Percentiles rank a stretch among this genome's conserved stretches.
Evolutionary conservation across 2,329 filamentous ascomycete genomes (phyloP).

Genomic region (Knufia fluminis): DNA sequence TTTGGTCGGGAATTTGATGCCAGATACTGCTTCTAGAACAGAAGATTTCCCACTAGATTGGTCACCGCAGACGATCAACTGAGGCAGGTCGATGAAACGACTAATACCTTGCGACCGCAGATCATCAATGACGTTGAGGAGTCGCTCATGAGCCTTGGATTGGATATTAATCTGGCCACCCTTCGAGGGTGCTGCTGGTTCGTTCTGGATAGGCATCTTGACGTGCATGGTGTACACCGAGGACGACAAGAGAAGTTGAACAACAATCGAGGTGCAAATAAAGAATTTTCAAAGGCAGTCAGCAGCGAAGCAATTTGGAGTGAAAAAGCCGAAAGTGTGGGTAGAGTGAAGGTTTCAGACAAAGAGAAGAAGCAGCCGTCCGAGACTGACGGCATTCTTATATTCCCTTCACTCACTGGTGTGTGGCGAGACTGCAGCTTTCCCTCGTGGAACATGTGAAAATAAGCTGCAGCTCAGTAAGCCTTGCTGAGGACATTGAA

Average conservation of each 20-base stretch:
- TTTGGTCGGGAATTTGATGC: constrained; percentile 23
- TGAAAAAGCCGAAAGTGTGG: background rate
- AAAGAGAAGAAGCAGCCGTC: background rate
- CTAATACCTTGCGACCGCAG: constrained; percentile 43
- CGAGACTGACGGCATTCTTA: background rate
- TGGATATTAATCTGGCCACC: constrained; percentile 14
- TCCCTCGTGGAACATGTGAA: no score
- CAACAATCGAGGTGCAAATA: no score
- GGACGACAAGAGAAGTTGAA: no score
- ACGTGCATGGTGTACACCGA: background rate
- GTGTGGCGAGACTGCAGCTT: background rate
- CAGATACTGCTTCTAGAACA: constrained; percentile 26
- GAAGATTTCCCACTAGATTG: constrained; percentile 28
- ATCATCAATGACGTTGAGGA: constrained; percentile 47
- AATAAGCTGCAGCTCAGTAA: no score
- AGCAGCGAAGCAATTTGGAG: background rate
- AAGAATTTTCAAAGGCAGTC: background rate
- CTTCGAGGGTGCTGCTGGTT: background rate
- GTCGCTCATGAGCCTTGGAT: constrained; percentile 20
- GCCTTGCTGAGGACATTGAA: no score
- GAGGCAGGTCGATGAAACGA: constrained; percentile 35
- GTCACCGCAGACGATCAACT: constrained; percentile 27
- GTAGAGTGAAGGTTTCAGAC: no score
- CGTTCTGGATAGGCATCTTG: background rate
- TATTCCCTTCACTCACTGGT: background rate